phyloP scores from a whole-genome alignment of 192 early-diverging fungal species.

The Spizellomyces punctatus region DNA sequence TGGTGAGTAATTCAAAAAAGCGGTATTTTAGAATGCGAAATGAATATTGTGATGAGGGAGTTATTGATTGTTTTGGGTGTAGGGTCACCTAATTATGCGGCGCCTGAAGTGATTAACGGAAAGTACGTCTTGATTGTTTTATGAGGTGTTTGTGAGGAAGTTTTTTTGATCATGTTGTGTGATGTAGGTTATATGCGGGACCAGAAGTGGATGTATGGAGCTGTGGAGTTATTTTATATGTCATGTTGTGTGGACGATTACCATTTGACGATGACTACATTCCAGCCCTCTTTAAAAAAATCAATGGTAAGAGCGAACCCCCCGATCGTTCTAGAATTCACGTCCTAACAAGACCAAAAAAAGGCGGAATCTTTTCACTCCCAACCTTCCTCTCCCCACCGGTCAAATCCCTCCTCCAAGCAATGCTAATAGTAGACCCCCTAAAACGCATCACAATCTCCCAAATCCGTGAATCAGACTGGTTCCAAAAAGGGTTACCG shows the following conservation, averaged over 20 bases:
- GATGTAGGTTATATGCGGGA: constrained; percentile 81
- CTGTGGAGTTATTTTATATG: constrained; percentile 94
- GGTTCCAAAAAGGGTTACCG: constrained; percentile 91
- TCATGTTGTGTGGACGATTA: constrained; percentile 92
- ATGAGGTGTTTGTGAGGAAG: constrained; percentile 39
- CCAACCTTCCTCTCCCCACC: constrained; percentile 86
- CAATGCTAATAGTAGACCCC: constrained; percentile 96
- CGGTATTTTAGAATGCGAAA: not conserved
- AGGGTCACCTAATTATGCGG: constrained; percentile 62
- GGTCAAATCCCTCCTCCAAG: constrained; percentile 77
- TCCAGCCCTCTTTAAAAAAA: constrained; percentile 79
- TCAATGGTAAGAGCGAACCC: constrained; percentile 81
- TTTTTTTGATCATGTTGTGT: constrained; percentile 14
- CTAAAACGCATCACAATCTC: constrained; percentile 91
- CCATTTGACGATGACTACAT: constrained; percentile 99
- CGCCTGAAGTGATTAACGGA: constrained; percentile 76
- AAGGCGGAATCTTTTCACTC: constrained; percentile 88
- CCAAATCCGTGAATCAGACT: constrained; percentile 83
- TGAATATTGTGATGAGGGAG: constrained; percentile 23
- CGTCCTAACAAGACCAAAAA: too few species aligned
- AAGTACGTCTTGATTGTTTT: constrained; percentile 47
- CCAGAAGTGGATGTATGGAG: constrained; percentile 99
- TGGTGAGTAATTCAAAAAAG: too few species aligned
- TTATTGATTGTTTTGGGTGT: constrained; percentile 1
- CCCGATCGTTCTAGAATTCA: too few species aligned